Conservation (phyloP, 2,329 filamentous ascomycete genomes). For the Canariomyces notabilis region DNA sequence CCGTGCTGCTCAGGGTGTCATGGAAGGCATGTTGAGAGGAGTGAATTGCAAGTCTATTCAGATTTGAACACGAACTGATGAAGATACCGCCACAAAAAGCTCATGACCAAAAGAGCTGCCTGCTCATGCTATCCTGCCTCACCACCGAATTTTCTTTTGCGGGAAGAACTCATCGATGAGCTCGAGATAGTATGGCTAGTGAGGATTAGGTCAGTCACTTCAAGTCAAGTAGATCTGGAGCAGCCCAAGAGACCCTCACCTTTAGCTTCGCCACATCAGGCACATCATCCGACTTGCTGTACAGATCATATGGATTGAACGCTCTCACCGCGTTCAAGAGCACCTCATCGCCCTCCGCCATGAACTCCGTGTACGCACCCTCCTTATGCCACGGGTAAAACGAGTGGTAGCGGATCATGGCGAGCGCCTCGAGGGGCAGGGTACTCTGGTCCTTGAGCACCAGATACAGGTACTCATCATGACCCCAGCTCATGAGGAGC, state of each 20-base stretch:
- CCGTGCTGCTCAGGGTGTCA: too few species aligned
- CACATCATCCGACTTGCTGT: constrained; percentile 83
- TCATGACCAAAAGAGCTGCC: neutral
- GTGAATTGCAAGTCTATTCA: too few species aligned
- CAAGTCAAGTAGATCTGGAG: neutral
- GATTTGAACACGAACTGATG: neutral
- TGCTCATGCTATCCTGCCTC: neutral
- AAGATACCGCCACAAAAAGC: neutral
- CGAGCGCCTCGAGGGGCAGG: constrained; percentile 74
- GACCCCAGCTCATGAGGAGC: constrained; percentile 85
- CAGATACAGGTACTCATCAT: constrained; percentile 84
- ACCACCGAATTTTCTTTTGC: constrained; percentile 65
- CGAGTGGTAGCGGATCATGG: constrained; percentile 90
- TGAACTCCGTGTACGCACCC: constrained; percentile 74
- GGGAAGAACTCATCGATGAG: constrained; percentile 73
- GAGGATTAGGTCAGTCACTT: neutral
- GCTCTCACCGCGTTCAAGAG: constrained; percentile 78
- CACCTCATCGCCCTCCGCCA: constrained; percentile 73
- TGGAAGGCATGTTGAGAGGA: too few species aligned
- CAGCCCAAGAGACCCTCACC: constrained; percentile 35
- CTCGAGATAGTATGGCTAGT: constrained; percentile 64
- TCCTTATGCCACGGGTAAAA: constrained; percentile 90
- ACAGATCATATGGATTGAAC: constrained; percentile 88
- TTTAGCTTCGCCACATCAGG: constrained; percentile 74
- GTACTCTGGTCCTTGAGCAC: constrained; percentile 77